These are phyloP conservation scores for Raphanus sativus DNA, from an alignment of 345 rosid genomes.

Conservation along the genomic window DNA sequence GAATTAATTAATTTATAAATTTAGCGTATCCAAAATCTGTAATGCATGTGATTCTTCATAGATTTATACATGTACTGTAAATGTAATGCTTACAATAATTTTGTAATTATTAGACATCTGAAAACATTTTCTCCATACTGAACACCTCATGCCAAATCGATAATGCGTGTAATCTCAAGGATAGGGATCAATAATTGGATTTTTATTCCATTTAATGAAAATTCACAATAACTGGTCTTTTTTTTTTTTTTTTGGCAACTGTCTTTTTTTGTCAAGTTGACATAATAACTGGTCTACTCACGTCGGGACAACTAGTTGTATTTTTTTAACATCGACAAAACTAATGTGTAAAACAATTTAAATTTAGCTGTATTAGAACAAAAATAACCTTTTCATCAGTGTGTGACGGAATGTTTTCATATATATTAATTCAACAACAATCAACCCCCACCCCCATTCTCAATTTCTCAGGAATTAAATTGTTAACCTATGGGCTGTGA, in stretches of 20 bases:
- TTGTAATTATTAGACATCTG: constrained; percentile 10
- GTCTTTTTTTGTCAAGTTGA: background rate
- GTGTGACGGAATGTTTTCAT: background rate
- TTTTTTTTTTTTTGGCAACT: too few relatives aligned
- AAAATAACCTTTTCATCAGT: background rate
- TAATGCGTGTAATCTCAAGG: constrained; percentile 15
- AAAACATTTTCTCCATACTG: background rate
- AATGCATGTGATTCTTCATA: too few relatives aligned
- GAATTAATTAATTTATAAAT: background rate
- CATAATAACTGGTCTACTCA: constrained; percentile 12
- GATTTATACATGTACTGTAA: background rate
- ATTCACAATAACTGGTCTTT: background rate
- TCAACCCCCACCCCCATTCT: background rate
- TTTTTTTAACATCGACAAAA: background rate
- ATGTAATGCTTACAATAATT: constrained; percentile 1
- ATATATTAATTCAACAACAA: too few relatives aligned
- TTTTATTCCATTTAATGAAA: background rate
- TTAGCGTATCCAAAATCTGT: too few relatives aligned
- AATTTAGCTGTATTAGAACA: background rate
- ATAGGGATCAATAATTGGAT: constrained; percentile 20
- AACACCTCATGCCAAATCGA: constrained; percentile 26
- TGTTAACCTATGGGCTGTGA: background rate
- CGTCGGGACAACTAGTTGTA: constrained; percentile 18
- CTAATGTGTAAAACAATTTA: background rate
- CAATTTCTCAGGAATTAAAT: background rate